Evolutionary conservation across 2,329 filamentous ascomycete genomes (phyloP).

Genomic region (Amphichorda felina): DNA sequence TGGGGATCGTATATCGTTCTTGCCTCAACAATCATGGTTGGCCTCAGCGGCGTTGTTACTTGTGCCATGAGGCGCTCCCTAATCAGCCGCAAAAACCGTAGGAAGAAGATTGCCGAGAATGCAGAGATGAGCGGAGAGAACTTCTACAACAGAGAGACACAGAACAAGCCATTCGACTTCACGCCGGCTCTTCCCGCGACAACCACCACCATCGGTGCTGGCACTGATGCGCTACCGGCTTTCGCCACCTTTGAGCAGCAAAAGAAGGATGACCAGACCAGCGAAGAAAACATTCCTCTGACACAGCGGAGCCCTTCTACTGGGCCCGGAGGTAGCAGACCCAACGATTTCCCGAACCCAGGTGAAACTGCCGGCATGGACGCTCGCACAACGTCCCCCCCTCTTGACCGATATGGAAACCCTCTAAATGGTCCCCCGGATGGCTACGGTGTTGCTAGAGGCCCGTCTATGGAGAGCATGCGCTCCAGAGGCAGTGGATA

Average conservation of each 20-base stretch:
- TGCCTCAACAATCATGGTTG: conserved; percentile 75
- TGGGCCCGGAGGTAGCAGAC: not conserved
- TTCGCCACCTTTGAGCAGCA: conserved; percentile 60
- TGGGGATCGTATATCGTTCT: conserved; percentile 95
- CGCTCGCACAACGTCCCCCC: conserved; percentile 24
- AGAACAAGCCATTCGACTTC: conserved; percentile 31
- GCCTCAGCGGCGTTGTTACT: conserved; percentile 70
- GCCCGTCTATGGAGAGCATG: conserved; percentile 20
- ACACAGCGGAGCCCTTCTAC: conserved; percentile 46
- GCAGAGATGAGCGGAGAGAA: conserved; percentile 95
- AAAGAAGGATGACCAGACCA: conserved; percentile 46
- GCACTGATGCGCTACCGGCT: conserved; percentile 29
- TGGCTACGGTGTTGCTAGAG: conserved; percentile 33
- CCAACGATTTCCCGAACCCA: conserved; percentile 23
- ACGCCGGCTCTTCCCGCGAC: conserved; percentile 43
- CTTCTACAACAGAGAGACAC: conserved; percentile 65
- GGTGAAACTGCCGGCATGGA: conserved; percentile 20
- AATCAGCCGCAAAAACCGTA: conserved; percentile 83
- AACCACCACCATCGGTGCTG: conserved; percentile 15
- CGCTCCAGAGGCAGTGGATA: conserved; percentile 3
- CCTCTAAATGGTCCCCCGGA: conserved; percentile 29
- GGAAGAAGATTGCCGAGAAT: conserved; percentile 84
- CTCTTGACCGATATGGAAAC: conserved; percentile 55
- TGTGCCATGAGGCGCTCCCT: conserved; percentile 92
- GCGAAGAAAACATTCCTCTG: conserved; percentile 60